Conservation (phyloP, 2,329 filamentous ascomycete genomes). For the Blastomyces emzantsi region DNA sequence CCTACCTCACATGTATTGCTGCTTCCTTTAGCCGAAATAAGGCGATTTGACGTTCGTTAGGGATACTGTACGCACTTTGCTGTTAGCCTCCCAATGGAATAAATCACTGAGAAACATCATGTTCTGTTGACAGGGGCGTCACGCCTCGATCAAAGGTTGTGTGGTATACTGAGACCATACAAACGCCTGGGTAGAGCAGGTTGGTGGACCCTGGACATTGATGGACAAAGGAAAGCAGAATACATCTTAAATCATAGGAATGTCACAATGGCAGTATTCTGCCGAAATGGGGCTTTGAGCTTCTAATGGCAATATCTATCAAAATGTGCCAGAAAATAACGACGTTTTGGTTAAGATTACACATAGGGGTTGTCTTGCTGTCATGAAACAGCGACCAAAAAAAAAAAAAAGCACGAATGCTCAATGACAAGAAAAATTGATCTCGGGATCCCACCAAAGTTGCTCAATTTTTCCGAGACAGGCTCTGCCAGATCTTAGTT, state of each 20-base stretch:
- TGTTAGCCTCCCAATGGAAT: background rate
- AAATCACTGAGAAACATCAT: background rate
- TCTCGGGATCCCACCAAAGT: background rate
- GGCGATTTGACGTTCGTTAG: background rate
- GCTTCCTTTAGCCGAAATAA: background rate
- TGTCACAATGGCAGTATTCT: background rate
- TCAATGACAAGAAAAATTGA: background rate
- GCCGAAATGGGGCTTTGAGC: background rate
- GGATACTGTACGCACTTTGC: background rate
- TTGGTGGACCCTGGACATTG: background rate
- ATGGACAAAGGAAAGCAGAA: background rate
- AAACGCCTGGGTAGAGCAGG: background rate
- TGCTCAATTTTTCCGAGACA: slow-evolving; percentile 5
- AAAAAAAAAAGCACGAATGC: background rate
- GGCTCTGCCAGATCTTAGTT: background rate
- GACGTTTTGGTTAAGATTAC: background rate
- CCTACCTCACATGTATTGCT: background rate
- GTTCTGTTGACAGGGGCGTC: background rate
- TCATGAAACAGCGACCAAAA: background rate
- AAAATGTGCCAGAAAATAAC: background rate
- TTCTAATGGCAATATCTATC: background rate
- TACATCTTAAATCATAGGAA: background rate
- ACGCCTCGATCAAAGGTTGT: background rate
- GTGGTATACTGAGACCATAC: background rate
- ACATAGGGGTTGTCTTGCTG: background rate